phyloP scores from a whole-genome alignment of 805 yeast genomes.

The Blastobotrys peoriensis region DNA sequence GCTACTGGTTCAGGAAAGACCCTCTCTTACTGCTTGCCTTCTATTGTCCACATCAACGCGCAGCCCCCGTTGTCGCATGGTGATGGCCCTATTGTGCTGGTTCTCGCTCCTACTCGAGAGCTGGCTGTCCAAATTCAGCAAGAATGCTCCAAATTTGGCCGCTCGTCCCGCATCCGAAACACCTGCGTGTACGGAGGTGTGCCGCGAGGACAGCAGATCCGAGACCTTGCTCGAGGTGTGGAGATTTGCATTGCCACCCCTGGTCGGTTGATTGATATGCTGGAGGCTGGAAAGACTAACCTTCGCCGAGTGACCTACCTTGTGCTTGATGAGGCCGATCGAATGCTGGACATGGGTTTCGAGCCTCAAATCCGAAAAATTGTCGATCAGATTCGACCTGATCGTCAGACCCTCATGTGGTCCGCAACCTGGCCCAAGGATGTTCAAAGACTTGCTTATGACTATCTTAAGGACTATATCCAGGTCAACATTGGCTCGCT shows the following conservation, averaged over 20 bases:
- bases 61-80: slow-evolving; percentile 91
- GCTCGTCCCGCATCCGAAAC: slow-evolving; percentile 88
- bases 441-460: slow-evolving; percentile 88
- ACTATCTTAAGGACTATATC: slow-evolving; percentile 85
- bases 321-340: slow-evolving; percentile 98
- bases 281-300: slow-evolving; percentile 91
- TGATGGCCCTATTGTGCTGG: slow-evolving; percentile 95
- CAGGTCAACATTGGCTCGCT: slow-evolving; percentile 96
- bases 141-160: slow-evolving; percentile 93
- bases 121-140: slow-evolving; percentile 95
- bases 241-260: slow-evolving; percentile 98
- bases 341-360: slow-evolving; percentile 99
- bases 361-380: slow-evolving; percentile 99
- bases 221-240: slow-evolving; percentile 91
- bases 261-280: slow-evolving; percentile 97
- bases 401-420: slow-evolving; percentile 99
- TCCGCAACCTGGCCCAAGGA: slow-evolving; percentile 99
- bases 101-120: slow-evolving; percentile 98
- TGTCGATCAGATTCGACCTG: slow-evolving; percentile 97
- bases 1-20: slow-evolving; percentile 99
- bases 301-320: slow-evolving; percentile 93
- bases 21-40: slow-evolving; percentile 91
- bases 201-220: slow-evolving; percentile 94
- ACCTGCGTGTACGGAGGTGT: slow-evolving; percentile 98
- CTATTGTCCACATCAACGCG: slow-evolving; percentile 96